Evolutionary conservation across 2,329 filamentous ascomycete genomes (phyloP), one percentile per base, ranked within the genome.

Genomic region (Monascus ruber): DNA sequence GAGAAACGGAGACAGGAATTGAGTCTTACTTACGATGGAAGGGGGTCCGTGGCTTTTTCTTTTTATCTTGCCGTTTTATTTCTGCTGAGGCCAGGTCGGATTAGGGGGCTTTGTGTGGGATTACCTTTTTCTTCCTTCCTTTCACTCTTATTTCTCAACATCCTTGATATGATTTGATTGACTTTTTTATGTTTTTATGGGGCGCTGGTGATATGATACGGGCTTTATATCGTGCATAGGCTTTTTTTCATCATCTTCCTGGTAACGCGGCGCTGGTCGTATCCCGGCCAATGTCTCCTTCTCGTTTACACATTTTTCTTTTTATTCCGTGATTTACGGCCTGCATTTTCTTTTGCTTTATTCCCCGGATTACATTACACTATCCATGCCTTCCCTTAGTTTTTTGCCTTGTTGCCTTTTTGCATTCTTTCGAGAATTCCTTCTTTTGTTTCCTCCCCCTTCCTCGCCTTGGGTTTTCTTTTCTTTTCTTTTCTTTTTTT

Each of bases 191-290:
- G 24, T 37, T 45, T 42, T 40, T 47, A 47, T 40, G 17, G 34
- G 48, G 53, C 49, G 50, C 43, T 37, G 45, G 48, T 45, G 50
- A 50, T 50, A 49, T 52, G 46, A 44, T 50, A 48, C 45, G 46
- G 10, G 47, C 43, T 38, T 47, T 47, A 43, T 48, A 40, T 42
- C 37, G 43, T 47, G 47, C 49, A 44, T 47, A 46, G 42, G 40
- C 34, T 26, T 46, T 36, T 44, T 28, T 45, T 35, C 42, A 38
- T 32, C 38, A 39, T 35, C 6, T 40, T 29, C 28, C 7, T 33
- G 26, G 31, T 37, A 37, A 31, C 26, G 11, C 17, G 17, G 17
- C 17, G 17, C 17, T 17, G 17, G 17, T 17, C 17, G 17, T 17
- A 17, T 17, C 17, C 17, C 17, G 17, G 17, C 17, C 17, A 17